Evolutionary conservation across 2,329 filamentous ascomycete species (phyloP), one percentile per base, ranked within the genome.

Genomic region (Reticulascus tulasneorum): DNA sequence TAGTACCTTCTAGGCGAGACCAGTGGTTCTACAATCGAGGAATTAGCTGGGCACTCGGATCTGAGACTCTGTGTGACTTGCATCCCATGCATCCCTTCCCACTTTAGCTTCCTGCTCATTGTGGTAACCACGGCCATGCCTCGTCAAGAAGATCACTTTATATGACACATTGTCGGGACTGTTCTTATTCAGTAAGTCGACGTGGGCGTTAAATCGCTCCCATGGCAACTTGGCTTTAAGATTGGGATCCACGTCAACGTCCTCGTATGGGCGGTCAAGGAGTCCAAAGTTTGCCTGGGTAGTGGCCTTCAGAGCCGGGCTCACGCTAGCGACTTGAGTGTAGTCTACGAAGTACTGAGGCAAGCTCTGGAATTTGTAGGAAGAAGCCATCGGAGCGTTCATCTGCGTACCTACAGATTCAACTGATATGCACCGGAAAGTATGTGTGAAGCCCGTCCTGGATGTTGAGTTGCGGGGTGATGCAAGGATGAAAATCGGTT

Each of bases 71-170:
- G 8, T 7, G 12, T 6, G 11, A 49, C 58, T 40, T 44, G 64
- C 64, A 51, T 80, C 71, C 76, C 77, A 81, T 9, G 63, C 70
- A 4, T 64, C 62, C 1, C 68, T 75, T 25, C 75, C 76, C 38
- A 77, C 78, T 46, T 67, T 71, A n/a, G 63, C 59, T 45, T 77
- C 70, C 35, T 72, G 73, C 34, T 59, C 57, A 38, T 69, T 68
- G 31, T 69, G 63, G 34, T 51, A 60, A 17, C 76, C 77, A 46
- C 76, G 61, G 11, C 77, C 77, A 48, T 81, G 77, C 11, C 77
- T 67, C 16, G 71, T 76, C 38, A 79, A 58, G 41, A 60, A 66
- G 9, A 79, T 41, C 10, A 80, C 61, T 37, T 75, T 73, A 56
- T 78, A 82, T 11, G 51, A 53, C n/a, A 68, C 65, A 34, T 60